phyloP scores from a whole-genome alignment of 2,329 filamentous ascomycete species.

The Beauveria pseudobassiana region DNA sequence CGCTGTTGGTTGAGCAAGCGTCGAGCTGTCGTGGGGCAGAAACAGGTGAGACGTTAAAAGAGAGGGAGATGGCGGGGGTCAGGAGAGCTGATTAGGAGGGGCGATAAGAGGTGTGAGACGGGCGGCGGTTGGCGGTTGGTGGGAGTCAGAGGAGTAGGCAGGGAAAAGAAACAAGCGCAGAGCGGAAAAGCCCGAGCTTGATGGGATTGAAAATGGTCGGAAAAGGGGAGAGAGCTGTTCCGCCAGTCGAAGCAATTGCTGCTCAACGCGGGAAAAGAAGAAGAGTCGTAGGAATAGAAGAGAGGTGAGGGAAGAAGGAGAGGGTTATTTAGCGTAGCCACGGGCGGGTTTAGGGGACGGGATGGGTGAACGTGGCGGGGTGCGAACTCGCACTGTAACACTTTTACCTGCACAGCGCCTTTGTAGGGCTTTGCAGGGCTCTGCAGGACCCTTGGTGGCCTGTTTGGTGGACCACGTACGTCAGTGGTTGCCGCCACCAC shows the following conservation, averaged over 20 bases:
- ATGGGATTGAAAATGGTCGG: background rate
- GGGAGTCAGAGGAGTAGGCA: background rate
- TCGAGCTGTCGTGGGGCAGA: conserved; percentile 11
- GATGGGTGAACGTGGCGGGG: background rate
- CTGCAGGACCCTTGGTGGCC: background rate
- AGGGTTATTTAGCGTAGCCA: conserved; percentile 5
- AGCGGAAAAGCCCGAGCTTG: background rate
- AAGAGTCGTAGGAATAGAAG: background rate
- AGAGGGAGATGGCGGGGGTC: conserved; percentile 7
- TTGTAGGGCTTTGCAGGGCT: background rate
- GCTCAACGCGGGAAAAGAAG: background rate
- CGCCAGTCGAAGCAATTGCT: conserved; percentile 12
- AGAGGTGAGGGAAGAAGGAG: conserved; percentile 1
- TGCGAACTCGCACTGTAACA: conserved; percentile 1
- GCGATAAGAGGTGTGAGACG: conserved; percentile 9
- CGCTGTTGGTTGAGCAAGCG: conserved; percentile 7
- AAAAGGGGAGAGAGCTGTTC: background rate
- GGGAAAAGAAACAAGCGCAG: background rate
- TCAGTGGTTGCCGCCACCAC: no score
- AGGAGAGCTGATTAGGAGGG: conserved; percentile 11
- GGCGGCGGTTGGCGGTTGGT: background rate
- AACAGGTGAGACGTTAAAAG: background rate
- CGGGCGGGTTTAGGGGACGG: background rate
- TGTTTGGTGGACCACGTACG: background rate
- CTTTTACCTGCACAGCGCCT: background rate